Conservation (phyloP, 352 stramenopile species). For the Stephanocyclus meneghinianus region DNA sequence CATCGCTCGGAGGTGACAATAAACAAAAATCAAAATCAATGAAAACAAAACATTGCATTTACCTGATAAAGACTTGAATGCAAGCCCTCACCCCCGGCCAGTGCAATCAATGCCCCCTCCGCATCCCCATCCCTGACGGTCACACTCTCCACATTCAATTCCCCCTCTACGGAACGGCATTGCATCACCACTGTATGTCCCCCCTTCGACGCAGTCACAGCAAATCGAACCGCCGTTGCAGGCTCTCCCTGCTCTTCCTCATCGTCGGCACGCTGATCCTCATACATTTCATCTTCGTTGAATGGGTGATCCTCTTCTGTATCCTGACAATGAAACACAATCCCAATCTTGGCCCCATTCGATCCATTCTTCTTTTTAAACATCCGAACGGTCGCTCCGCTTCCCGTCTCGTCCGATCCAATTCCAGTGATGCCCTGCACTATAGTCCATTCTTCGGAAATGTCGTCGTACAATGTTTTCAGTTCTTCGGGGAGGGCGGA, state of each 20-base stretch:
- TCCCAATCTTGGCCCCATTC: slow-evolving; percentile 59
- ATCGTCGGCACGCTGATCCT: slow-evolving; percentile 19
- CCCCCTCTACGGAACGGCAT: slow-evolving; percentile 54
- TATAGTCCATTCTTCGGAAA: slow-evolving; percentile 68
- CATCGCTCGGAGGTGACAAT: background rate
- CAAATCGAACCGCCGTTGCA: slow-evolving; percentile 53
- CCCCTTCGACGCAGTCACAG: slow-evolving; percentile 60
- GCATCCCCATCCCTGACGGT: slow-evolving; percentile 39
- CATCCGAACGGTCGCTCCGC: slow-evolving; percentile 37
- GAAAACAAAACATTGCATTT: slow-evolving; percentile 4
- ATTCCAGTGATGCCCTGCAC: slow-evolving; percentile 55
- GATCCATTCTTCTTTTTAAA: slow-evolving; percentile 35
- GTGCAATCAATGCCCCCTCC: slow-evolving; percentile 17
- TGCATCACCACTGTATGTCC: slow-evolving; percentile 67
- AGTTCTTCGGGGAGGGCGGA: slow-evolving; percentile 52
- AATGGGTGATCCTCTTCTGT: slow-evolving; percentile 49
- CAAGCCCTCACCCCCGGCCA: slow-evolving; percentile 27
- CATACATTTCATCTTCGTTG: slow-evolving; percentile 27
- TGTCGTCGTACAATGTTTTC: slow-evolving; percentile 40
- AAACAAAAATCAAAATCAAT: background rate
- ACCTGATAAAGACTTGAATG: slow-evolving; percentile 59
- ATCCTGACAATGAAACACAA: slow-evolving; percentile 79
- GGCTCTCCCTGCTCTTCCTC: slow-evolving; percentile 54
- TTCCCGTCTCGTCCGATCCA: slow-evolving; percentile 32
- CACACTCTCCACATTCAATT: slow-evolving; percentile 56